Percentiles rank a stretch among this genome's conserved stretches.
These are phyloP conservation scores for Melaleuca quinquenervia DNA, from an alignment of 345 rosid species.

Conservation along the genomic window DNA sequence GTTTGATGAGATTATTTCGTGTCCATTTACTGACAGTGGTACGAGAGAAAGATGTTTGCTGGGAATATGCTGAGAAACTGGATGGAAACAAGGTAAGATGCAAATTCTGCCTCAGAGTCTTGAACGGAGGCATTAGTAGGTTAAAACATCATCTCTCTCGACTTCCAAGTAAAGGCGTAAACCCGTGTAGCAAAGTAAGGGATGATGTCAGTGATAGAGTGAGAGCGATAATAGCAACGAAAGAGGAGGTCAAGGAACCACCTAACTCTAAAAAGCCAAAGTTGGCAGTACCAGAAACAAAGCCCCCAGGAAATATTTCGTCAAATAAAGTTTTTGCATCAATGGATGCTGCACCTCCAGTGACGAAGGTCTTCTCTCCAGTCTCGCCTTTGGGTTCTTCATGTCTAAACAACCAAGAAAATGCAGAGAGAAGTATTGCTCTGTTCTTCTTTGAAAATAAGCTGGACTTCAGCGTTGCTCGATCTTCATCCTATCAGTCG, in stretches of 20 bases:
- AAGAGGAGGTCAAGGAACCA: conserved; percentile 51
- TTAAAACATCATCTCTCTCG: conserved; percentile 87
- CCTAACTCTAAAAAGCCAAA: conserved; percentile 30
- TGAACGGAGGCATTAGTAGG: conserved; percentile 88
- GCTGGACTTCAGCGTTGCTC: conserved; percentile 55
- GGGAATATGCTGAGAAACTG: conserved; percentile 87
- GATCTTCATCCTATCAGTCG: conserved; percentile 56
- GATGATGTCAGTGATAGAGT: conserved; percentile 79
- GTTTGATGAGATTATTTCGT: background rate
- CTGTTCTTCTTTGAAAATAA: conserved; percentile 79
- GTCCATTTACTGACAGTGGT: conserved; percentile 44
- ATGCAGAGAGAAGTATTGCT: conserved; percentile 64
- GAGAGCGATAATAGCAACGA: conserved; percentile 46
- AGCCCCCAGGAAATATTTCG: conserved; percentile 27
- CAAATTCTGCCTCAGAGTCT: conserved; percentile 56
- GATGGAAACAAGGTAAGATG: conserved; percentile 87
- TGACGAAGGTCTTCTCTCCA: conserved; percentile 37
- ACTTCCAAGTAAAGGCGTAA: conserved; percentile 84
- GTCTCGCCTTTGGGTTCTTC: conserved; percentile 13
- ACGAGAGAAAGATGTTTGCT: conserved; percentile 78
- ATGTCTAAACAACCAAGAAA: conserved; percentile 34
- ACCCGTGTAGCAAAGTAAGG: conserved; percentile 76
- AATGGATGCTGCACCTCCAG: conserved; percentile 26
- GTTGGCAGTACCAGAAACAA: conserved; percentile 20
- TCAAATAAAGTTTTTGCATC: conserved; percentile 14